These are phyloP conservation scores for Pontederia crassipes DNA, from an alignment of 176 grass and related monocot species.

Conservation along the genomic window DNA sequence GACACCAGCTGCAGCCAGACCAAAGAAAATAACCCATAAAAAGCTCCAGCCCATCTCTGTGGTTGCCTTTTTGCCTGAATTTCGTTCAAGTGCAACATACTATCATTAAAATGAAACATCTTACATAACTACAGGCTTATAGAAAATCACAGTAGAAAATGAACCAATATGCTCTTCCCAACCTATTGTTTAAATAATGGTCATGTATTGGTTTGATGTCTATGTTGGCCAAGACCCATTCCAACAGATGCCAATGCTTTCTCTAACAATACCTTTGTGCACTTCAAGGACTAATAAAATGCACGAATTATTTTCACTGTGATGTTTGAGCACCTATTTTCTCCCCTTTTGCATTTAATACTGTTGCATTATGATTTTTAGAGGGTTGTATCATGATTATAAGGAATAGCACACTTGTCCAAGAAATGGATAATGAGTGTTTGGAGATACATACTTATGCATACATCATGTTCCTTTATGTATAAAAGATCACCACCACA, in stretches of 20 bases:
- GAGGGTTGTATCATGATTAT: not conserved
- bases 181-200: no score
- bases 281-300: not conserved
- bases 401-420: not conserved
- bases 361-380: no score
- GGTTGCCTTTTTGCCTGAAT: constrained; percentile 50
- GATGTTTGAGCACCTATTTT: no score
- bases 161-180: no score
- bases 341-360: no score
- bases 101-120: not conserved
- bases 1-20: constrained; percentile 47
- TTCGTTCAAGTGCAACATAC: constrained; percentile 3
- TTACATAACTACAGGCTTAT: not conserved
- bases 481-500: constrained; percentile 71
- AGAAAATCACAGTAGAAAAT: no score
- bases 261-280: no score
- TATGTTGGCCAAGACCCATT: no score
- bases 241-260: no score
- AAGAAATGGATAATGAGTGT: not conserved
- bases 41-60: constrained; percentile 63
- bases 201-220: no score
- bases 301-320: not conserved
- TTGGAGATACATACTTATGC: constrained; percentile 59
- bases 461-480: constrained; percentile 91
- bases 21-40: constrained; percentile 78